A percentile compares a stretch with the other conserved stretches of the same genome.
Evolutionary conservation across 192 early-diverging fungal species (phyloP).

Genomic region (Coemansia sp.): DNA sequence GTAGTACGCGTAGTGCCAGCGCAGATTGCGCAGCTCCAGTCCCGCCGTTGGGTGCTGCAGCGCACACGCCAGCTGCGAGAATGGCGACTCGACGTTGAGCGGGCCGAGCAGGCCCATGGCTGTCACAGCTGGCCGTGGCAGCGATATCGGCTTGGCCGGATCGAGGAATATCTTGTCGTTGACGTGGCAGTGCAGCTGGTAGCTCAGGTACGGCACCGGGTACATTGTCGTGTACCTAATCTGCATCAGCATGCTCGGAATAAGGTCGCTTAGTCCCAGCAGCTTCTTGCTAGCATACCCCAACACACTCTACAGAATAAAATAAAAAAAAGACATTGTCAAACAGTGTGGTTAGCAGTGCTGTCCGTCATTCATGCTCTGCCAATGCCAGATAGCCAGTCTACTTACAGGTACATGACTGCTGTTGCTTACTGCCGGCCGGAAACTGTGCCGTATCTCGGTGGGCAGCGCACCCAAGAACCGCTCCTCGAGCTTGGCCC

Average conservation of each 20-base stretch:
- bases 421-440: not conserved
- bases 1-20: conserved; percentile 87
- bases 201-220: conserved; percentile 29
- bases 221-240: conserved; percentile 48
- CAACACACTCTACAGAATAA: not conserved
- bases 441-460: conserved; percentile 19
- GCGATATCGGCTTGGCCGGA: conserved; percentile 23
- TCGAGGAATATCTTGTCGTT: conserved; percentile 31
- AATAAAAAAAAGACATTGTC: not conserved
- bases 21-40: conserved; percentile 69
- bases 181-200: conserved; percentile 40
- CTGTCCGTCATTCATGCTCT: not conserved
- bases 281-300: conserved; percentile 15
- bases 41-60: conserved; percentile 75
- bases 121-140: conserved; percentile 25
- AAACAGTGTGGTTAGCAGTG: not conserved
- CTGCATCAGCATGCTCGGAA: conserved; percentile 49
- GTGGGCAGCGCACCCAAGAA: conserved; percentile 33
- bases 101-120: conserved; percentile 10
- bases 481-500: conserved; percentile 23
- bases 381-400: not conserved
- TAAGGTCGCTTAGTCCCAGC: conserved; percentile 23
- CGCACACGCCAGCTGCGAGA: conserved; percentile 62
- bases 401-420: not conserved
- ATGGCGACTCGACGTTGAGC: conserved; percentile 58